Base-by-base conservation (phyloP, 768 basidiomycete genomes). In the Rhodotorula paludigena region DNA sequence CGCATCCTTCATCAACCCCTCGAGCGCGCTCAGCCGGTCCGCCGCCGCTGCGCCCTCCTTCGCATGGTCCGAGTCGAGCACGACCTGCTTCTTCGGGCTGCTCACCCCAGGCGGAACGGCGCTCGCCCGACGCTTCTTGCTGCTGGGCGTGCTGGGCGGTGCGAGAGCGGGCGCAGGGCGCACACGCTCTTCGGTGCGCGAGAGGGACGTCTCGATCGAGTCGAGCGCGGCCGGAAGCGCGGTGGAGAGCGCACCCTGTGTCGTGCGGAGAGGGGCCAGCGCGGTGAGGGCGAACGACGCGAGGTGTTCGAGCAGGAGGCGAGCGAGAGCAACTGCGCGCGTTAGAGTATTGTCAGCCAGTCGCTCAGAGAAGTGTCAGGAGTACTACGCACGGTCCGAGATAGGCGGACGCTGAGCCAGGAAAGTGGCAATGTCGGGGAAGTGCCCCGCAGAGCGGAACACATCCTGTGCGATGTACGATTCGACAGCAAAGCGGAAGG, bases 61-160 rank as follows among this genome's bases (percentile, higher is more conserved):
- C 23, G 54, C 60, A 33, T 52, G 41, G 30, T 53, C 52, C 33
- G 49, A 25, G 8, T 25, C 41, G 36, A n/a, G n/a, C n/a, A n/a
- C n/a, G n/a, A n/a, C 42, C 8, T 36, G 54, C 38, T 62, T 62
- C 61, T 62, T 62, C 18, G 61, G 61, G 20, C 35, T 38, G n/a
- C 44, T 55, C 32, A 28, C 36, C 32, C 25, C 62, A 3, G 6
- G 28, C 12, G 57, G 52, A 3, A 57, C 45, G 10, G 48, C 21
- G 21, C 68, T 69, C 28, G 68, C 68, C 15, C 68, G 52, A 30
- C 64, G 57, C 68, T 69, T 69, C 58, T 60, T 59, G 25, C 54
- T 45, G 16, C 16, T 8, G 21, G 51, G n/a, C 30, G 51, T 32
- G 5, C 12, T 18, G 51, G 51, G 51, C 7, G 32, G 51, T 2